A percentile compares a stretch with the other conserved stretches of the same genome.
Conservation (phyloP, 768 basidiomycete genomes). For the Holtermannia corniformis region DNA sequence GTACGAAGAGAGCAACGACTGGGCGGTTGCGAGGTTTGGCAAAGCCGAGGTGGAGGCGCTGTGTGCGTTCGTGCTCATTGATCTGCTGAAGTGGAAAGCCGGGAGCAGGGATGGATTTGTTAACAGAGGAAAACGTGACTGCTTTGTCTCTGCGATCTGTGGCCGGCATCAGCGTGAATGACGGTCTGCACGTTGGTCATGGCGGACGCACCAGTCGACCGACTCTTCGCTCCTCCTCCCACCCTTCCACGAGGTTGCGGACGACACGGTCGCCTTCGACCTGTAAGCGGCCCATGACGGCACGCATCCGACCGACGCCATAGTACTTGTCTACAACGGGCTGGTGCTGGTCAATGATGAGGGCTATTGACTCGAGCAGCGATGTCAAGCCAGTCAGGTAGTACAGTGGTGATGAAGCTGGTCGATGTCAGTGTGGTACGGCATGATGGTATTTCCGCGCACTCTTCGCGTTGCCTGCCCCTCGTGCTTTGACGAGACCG, state of each 20-base stretch:
- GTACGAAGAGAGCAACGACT: constrained; percentile 32
- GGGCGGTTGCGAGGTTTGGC: constrained; percentile 30
- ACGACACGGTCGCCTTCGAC: constrained; percentile 82
- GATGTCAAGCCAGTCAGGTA: constrained; percentile 83
- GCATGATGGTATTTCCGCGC: constrained; percentile 2
- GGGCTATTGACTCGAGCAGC: constrained; percentile 86
- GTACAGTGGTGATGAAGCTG: constrained; percentile 86
- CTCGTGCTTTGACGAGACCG: constrained; percentile 69
- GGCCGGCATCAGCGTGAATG: too few relatives aligned
- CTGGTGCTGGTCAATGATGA: constrained; percentile 95
- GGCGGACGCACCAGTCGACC: constrained; percentile 47
- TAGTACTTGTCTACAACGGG: constrained; percentile 98
- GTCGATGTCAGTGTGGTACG: constrained; percentile 2
- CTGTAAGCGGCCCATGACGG: constrained; percentile 60
- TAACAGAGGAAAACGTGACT: constrained; percentile 32
- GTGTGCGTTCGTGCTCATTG: constrained; percentile 14
- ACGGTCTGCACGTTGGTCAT: not conserved
- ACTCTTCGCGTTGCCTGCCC: constrained; percentile 62
- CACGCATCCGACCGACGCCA: constrained; percentile 74
- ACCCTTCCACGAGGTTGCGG: constrained; percentile 61
- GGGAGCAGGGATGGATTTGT: constrained; percentile 26
- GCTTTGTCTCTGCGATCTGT: constrained; percentile 42
- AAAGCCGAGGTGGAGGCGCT: constrained; percentile 19
- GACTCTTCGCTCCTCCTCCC: constrained; percentile 84
- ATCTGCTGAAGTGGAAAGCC: constrained; percentile 22